A percentile compares a stretch with the other conserved stretches of the same genome.
Evolutionary conservation across 768 basidiomycete genomes (phyloP).

Genomic region (Termitomyces sp.): DNA sequence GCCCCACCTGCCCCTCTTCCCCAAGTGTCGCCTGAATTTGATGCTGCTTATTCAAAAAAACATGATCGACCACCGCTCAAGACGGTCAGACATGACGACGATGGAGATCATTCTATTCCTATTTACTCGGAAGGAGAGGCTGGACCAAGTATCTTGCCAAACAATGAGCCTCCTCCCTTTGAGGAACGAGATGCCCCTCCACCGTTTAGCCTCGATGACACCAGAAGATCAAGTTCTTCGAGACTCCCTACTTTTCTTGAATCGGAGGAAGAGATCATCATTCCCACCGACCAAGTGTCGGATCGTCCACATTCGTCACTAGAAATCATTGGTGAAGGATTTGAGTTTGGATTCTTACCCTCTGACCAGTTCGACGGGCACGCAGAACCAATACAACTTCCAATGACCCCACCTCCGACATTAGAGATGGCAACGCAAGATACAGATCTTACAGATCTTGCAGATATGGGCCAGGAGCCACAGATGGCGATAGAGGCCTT

Average conservation of each 20-base stretch:
- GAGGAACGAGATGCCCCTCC: slow-evolving; percentile 82
- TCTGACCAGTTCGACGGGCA: slow-evolving; percentile 82
- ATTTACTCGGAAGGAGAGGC: slow-evolving; percentile 68
- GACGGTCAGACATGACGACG: slow-evolving; percentile 71
- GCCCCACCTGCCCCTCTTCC: slow-evolving; percentile 77
- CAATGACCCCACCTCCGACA: slow-evolving; percentile 69
- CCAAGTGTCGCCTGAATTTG: slow-evolving; percentile 66
- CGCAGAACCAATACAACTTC: slow-evolving; percentile 58
- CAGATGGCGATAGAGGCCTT: slow-evolving; percentile 52
- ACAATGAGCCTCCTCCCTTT: slow-evolving; percentile 74
- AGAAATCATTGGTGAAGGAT: slow-evolving; percentile 68
- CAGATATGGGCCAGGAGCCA: slow-evolving; percentile 45
- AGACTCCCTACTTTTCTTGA: slow-evolving; percentile 73
- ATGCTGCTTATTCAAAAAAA: slow-evolving; percentile 81
- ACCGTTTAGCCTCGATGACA: slow-evolving; percentile 56
- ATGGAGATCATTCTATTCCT: slow-evolving; percentile 54
- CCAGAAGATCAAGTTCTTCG: slow-evolving; percentile 53
- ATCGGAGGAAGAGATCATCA: slow-evolving; percentile 71
- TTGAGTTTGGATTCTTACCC: slow-evolving; percentile 65
- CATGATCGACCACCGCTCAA: slow-evolving; percentile 74
- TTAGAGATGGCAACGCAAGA: slow-evolving; percentile 73
- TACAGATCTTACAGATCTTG: slow-evolving; percentile 62
- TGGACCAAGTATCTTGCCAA: slow-evolving; percentile 66
- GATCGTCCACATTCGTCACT: slow-evolving; percentile 27
- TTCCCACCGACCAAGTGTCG: slow-evolving; percentile 41